phyloP scores from a whole-genome alignment of 139 green algal species.

The Ettlia oleoabundans region DNA sequence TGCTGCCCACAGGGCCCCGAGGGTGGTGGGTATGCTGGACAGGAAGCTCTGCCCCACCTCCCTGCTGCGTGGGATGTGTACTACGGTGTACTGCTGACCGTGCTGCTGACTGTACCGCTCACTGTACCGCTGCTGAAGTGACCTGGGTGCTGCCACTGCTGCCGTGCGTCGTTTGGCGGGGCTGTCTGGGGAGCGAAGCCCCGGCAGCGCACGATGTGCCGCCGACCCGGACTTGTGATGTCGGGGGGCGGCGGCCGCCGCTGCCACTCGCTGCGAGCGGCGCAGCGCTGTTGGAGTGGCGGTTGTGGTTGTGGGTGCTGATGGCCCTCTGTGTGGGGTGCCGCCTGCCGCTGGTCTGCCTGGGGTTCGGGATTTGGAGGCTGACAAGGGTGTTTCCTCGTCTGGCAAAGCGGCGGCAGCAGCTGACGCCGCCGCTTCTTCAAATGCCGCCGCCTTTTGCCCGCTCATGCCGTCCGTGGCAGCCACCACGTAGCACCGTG shows the following conservation, averaged over 20 bases:
- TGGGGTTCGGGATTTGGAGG: no score
- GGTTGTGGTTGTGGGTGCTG: background rate
- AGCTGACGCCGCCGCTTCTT: constrained; percentile 18
- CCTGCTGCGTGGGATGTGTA: constrained; percentile 20
- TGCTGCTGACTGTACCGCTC: no score
- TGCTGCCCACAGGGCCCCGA: constrained; percentile 56
- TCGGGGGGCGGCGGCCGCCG: background rate
- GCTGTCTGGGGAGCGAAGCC: constrained; percentile 9
- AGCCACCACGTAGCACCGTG: constrained; percentile 78
- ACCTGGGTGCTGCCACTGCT: background rate
- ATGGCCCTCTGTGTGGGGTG: no score
- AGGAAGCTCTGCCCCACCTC: constrained; percentile 89
- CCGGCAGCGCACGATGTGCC: background rate
- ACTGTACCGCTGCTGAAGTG: no score
- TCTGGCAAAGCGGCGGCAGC: background rate
- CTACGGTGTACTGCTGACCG: background rate
- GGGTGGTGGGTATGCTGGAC: constrained; percentile 72
- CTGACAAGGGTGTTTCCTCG: constrained; percentile 8
- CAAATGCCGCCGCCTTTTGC: constrained; percentile 57
- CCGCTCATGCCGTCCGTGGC: constrained; percentile 75
- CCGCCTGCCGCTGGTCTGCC: no score
- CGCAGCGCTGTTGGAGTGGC: background rate
- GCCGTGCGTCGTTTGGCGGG: constrained; percentile 12
- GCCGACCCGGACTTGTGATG: no score
- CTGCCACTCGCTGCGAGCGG: constrained; percentile 14